Percentiles rank a stretch among this genome's conserved stretches.
phyloP scores from a whole-genome alignment of 768 basidiomycete species.

The Serendipita indica region DNA sequence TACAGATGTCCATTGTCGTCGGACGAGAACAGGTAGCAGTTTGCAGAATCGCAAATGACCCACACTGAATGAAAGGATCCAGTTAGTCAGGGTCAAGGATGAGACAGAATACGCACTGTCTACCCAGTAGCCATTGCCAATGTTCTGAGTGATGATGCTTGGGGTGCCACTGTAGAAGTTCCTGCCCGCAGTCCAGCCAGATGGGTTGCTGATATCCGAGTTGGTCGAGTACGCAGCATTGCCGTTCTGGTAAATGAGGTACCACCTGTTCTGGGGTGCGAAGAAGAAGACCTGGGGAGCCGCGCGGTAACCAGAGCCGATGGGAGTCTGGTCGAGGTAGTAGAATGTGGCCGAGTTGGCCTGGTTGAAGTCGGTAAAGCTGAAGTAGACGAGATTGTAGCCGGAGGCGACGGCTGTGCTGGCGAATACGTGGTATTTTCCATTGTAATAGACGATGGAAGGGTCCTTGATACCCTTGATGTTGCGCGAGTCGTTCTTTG shows the following conservation, averaged over 20 bases:
- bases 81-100: no score
- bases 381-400: no score
- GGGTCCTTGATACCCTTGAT: conserved; percentile 8
- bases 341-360: neutral
- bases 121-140: neutral
- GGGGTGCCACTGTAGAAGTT: neutral
- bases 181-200: neutral
- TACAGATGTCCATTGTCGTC: conserved; percentile 16
- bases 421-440: neutral
- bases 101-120: no score
- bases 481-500: no score
- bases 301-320: neutral
- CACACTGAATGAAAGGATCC: no score
- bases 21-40: conserved; percentile 20
- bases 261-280: neutral
- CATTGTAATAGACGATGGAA: neutral
- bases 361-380: neutral
- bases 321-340: neutral
- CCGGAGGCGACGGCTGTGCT: neutral
- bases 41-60: neutral
- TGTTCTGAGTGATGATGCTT: neutral
- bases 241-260: neutral
- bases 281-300: neutral
- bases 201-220: no score
- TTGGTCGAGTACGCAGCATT: neutral